Evolutionary conservation across 2,329 filamentous ascomycete species (phyloP), one percentile per base, ranked within the genome.

Genomic region (Pseudogymnoascus sp.): DNA sequence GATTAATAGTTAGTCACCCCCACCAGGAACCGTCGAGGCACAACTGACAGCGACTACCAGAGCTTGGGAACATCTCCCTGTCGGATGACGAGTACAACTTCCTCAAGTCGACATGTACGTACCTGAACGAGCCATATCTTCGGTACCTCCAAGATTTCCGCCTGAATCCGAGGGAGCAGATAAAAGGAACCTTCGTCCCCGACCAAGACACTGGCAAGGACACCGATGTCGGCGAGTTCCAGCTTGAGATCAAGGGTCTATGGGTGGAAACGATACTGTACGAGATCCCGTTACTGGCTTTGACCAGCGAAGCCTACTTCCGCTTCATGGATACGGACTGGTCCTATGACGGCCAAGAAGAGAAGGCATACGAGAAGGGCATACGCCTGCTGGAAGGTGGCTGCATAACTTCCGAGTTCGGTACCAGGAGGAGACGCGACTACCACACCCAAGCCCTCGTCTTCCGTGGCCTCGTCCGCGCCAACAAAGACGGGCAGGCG

Each of bases 261-360:
- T 99, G 94, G 94, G 83, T 91, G 7, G 92, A 97, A 67, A 97
- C 94, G 0, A 99, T 99, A 62, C 83, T 99, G 22, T 99, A 99
- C 76, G 94, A 99, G 76, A 97, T 99, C 62, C 94, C 94, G 0
- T 81, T 99, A 20, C 81, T 99, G 18, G 92, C 95, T 2, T 76
- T 99, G 65, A 90, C 93, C 1, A 97, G 92, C 57, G 93, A 99
- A 74, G 91, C 94, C 58, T 99, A 97, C 77, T 99, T 99, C 81
- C 92, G 90, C 71, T 97, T 96, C 75, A 90, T 92, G 78, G 92
- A 99, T 71, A 90, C 77, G 59, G 92, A 97, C 72, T 99, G 94
- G 94, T 87, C 83, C 68, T 89, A 97, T 69, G 83, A 89, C 5
- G 88, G 87, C 2, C 94, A 99, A 73, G 86, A 96, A 70, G 87